Percentiles rank a stretch among this genome's conserved stretches.
phyloP scores from a whole-genome alignment of 2,329 filamentous ascomycete species.

The Scedosporium apiospermum region DNA sequence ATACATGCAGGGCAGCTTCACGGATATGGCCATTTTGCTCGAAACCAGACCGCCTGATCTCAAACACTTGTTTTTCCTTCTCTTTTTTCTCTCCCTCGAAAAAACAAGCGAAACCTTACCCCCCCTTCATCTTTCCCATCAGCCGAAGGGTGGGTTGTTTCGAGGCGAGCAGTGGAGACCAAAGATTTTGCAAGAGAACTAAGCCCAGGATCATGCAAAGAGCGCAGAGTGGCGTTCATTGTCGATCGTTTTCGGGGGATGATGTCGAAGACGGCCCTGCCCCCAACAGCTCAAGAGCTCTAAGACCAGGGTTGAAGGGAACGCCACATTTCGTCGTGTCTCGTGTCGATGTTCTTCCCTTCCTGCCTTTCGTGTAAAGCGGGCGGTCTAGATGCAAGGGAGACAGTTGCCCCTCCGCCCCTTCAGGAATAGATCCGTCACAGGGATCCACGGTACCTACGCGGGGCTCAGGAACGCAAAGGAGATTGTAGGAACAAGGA shows the following conservation, averaged over 20 bases:
- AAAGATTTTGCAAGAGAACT: neutral
- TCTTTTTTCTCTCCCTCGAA: neutral
- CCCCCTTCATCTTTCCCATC: neutral
- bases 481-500: neutral
- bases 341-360: neutral
- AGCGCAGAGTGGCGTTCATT: neutral
- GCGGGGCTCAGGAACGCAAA: conserved; percentile 6
- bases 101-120: no score
- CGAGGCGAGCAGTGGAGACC: neutral
- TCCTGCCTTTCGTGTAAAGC: neutral
- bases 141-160: neutral
- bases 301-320: neutral
- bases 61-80: neutral
- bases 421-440: conserved; percentile 2
- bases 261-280: neutral
- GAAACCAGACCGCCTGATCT: neutral
- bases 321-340: neutral
- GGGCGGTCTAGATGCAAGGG: conserved; percentile 6
- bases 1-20: neutral
- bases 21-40: neutral
- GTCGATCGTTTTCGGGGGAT: neutral
- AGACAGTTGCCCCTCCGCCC: neutral
- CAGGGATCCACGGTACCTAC: neutral
- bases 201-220: neutral
- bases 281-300: neutral